Conservation (phyloP, 1,284 basidiomycete species). For the Gymnopus androsaceus region DNA sequence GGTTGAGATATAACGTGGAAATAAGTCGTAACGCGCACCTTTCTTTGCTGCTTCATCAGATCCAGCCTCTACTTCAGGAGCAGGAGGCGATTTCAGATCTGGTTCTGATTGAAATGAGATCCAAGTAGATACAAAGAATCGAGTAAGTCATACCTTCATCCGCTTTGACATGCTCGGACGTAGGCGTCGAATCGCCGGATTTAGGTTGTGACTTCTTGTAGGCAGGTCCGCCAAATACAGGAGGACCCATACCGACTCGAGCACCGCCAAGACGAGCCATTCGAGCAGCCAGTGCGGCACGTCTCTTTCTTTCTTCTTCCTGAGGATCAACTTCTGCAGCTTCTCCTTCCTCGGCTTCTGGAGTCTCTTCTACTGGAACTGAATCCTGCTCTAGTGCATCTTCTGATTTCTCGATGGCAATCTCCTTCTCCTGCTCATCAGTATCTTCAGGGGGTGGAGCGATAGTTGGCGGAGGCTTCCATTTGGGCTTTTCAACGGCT, state of each 20-base stretch:
- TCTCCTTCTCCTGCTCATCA: slow-evolving; percentile 31
- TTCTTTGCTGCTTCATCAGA: slow-evolving; percentile 15
- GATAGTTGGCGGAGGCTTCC: slow-evolving; percentile 70
- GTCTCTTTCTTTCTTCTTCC: slow-evolving; percentile 78
- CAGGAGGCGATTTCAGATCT: slow-evolving; percentile 9
- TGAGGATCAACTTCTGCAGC: slow-evolving; percentile 52
- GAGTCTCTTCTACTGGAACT: slow-evolving; percentile 21
- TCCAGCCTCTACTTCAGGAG: not conserved
- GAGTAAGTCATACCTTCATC: slow-evolving; percentile 4
- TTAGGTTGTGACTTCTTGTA: slow-evolving; percentile 41
- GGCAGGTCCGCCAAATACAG: slow-evolving; percentile 58
- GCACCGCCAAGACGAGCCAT: slow-evolving; percentile 90
- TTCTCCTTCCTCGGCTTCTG: slow-evolving; percentile 23
- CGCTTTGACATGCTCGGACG: slow-evolving; percentile 8
- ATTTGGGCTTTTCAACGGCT: slow-evolving; percentile 71
- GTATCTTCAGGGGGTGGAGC: slow-evolving; percentile 39
- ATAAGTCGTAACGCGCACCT: slow-evolving; percentile 5
- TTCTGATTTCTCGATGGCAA: slow-evolving; percentile 21
- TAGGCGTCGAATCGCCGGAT: slow-evolving; percentile 22
- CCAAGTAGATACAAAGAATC: not conserved
- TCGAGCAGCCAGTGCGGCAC: slow-evolving; percentile 81
- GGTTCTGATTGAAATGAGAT: not conserved
- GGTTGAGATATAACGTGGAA: not conserved
- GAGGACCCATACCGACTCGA: slow-evolving; percentile 78
- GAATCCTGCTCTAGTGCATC: slow-evolving; percentile 23